Base-by-base conservation (phyloP, 2,329 filamentous ascomycete genomes). In the Ascosphaera apis region DNA sequence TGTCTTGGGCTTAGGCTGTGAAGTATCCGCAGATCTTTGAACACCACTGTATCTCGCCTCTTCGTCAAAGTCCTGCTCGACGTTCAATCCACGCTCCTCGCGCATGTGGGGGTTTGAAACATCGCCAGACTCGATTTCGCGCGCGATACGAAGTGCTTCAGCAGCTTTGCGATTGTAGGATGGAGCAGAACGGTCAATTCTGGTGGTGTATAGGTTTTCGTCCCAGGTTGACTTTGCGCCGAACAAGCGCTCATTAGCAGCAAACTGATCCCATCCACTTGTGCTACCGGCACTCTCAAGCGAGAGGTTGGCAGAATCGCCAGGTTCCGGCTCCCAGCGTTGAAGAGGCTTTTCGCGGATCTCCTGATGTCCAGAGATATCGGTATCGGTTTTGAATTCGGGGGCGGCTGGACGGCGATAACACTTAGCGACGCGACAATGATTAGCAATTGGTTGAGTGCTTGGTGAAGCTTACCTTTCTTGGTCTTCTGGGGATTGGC, bases 41-140 rank as follows among this genome's bases (percentile, higher is more conserved):
- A 98, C 88, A 51, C 86, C 86, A 50, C 84, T 93, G 58, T 95
- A 95, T 52, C 88, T 93, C 51, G 91, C 84, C 58, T 98, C 88
- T 56, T 98, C 88, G 18, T 67, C 55, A 11, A 71, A 75, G 39
- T 68, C 72, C 36, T 76, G 68, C 28, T 69, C 66, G 7, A 65
- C 61, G 9, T 66, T 67, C n/a, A 70, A 62, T 36, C 82, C 68
- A 49, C 84, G 75, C 60, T 98, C 88, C 56, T 95, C 88, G 3
- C 80, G 79, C 39, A 93, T 69, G 50, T 98, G 88, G 3, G 76
- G 61, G 37, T 88, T 92, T 25, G 69, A 66, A 5, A 81, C 64
- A 13, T 65, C 62, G 42, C 73, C 79, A 33, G 68, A 65, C 55
- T 93, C 82, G 46, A 98, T 98, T 54, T 95, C 86, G 40, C 79